phyloP scores from a whole-genome alignment of 805 yeast species.

The Candida incommunis region DNA sequence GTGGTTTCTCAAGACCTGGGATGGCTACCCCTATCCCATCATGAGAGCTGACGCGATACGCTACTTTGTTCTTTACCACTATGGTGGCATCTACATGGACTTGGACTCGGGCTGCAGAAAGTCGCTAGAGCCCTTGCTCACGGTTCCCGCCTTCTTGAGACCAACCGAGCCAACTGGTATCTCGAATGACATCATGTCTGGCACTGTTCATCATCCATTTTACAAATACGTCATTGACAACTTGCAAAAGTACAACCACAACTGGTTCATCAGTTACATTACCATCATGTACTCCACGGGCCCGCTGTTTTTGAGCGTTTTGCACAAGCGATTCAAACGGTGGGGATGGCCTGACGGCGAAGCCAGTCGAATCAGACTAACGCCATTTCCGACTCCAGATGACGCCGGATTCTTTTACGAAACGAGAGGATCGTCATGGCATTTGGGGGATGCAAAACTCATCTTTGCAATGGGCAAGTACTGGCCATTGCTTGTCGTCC shows the following conservation, averaged over 20 bases:
- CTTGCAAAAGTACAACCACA: conserved; percentile 46
- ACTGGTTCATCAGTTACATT: conserved; percentile 76
- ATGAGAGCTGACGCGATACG: conserved; percentile 85
- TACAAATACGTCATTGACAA: conserved; percentile 55
- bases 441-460: conserved; percentile 70
- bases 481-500: conserved; percentile 13
- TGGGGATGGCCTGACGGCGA: conserved; percentile 53
- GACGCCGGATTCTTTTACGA: conserved; percentile 58
- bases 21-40: conserved; percentile 63
- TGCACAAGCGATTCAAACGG: conserved; percentile 79
- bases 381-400: conserved; percentile 47
- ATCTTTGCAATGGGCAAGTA: conserved; percentile 64
- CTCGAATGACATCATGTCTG: conserved; percentile 86
- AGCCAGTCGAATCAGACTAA: conserved; percentile 53
- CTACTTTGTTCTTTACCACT: conserved; percentile 69
- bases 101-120: conserved; percentile 80
- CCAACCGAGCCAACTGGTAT: conserved; percentile 84
- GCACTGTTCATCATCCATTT: conserved; percentile 78
- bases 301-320: conserved; percentile 70
- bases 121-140: conserved; percentile 63
- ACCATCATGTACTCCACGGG: conserved; percentile 93
- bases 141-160: conserved; percentile 75
- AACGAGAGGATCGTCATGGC: conserved; percentile 86
- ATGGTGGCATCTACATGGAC: conserved; percentile 84
- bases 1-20: conserved; percentile 76